Evolutionary conservation across 139 green algal genomes (phyloP).

Genomic region (Micractinium conductrix): DNA sequence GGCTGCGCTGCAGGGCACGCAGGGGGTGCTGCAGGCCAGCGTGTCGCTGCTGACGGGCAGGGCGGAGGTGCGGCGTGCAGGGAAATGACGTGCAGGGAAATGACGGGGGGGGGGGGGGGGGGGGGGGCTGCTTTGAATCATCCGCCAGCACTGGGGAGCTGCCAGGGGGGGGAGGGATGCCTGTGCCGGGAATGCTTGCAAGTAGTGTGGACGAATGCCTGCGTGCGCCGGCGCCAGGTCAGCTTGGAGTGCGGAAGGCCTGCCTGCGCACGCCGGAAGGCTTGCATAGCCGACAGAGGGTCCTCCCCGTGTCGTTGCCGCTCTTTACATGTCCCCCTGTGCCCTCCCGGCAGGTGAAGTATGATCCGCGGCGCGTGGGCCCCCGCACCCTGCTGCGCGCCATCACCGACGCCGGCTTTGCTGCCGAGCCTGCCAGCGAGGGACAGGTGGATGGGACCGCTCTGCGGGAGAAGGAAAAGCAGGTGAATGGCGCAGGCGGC

Average conservation of each 20-base stretch:
- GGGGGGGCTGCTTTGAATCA: neutral
- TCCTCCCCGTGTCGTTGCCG: too few species aligned
- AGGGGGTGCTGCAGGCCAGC: constrained; percentile 9
- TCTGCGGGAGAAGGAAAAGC: constrained; percentile 30
- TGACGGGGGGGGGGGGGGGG: neutral
- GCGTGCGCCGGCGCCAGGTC: too few species aligned
- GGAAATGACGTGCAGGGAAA: neutral
- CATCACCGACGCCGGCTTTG: constrained; percentile 64
- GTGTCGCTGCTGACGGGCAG: constrained; percentile 17
- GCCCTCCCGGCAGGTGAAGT: constrained; percentile 62
- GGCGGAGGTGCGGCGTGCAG: constrained; percentile 15
- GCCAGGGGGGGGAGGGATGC: too few species aligned
- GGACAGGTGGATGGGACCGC: neutral
- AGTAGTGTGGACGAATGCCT: too few species aligned
- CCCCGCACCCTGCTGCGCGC: constrained; percentile 45
- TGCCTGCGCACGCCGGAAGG: too few species aligned
- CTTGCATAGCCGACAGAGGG: too few species aligned
- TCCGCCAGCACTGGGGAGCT: too few species aligned
- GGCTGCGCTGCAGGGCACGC: constrained; percentile 1
- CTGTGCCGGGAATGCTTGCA: too few species aligned
- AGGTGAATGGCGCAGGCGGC: neutral
- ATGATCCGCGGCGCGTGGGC: constrained; percentile 63
- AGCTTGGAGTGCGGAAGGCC: too few species aligned
- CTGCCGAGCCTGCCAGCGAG: constrained; percentile 21
- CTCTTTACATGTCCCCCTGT: too few species aligned